Percentiles rank a stretch among this genome's conserved stretches.
These are phyloP conservation scores for Rhodotorula babjevae DNA, from an alignment of 768 basidiomycete species.

Conservation along the genomic window DNA sequence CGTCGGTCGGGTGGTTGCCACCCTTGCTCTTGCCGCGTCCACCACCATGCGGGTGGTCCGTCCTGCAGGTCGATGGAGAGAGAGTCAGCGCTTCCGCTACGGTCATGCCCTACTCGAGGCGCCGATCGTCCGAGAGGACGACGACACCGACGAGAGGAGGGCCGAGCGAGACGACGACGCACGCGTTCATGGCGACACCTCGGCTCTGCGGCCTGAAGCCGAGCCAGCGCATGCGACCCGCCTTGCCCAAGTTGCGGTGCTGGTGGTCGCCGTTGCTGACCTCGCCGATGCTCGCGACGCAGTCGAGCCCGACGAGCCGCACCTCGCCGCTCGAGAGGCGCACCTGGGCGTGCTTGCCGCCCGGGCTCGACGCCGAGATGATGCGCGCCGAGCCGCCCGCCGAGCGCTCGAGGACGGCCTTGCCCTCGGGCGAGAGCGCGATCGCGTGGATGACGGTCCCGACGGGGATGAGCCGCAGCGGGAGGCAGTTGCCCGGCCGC, in stretches of 20 bases:
- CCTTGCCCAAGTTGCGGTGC: constrained; percentile 78
- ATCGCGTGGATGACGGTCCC: constrained; percentile 86
- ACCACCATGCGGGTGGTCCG: constrained; percentile 76
- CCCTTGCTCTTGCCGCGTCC: constrained; percentile 97
- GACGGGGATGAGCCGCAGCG: constrained; percentile 82
- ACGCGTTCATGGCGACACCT: constrained; percentile 39
- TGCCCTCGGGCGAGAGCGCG: constrained; percentile 67
- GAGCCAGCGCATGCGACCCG: constrained; percentile 56
- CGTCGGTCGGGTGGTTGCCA: constrained; percentile 85
- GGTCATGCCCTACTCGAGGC: no score
- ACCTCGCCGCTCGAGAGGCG: constrained; percentile 89
- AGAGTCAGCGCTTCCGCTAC: no score
- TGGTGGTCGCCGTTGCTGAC: constrained; percentile 91
- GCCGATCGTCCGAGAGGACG: no score
- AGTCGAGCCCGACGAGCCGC: constrained; percentile 68
- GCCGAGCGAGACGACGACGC: neutral
- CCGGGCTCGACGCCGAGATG: constrained; percentile 56
- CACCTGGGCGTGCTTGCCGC: constrained; percentile 70
- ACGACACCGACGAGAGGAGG: no score
- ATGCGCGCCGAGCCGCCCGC: constrained; percentile 83
- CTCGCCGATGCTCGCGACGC: constrained; percentile 81
- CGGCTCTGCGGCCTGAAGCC: constrained; percentile 4
- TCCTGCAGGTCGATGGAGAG: neutral
- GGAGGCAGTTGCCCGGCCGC: constrained; percentile 88
- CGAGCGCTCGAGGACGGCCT: constrained; percentile 75